Evolutionary conservation across 1,139 yeast species (phyloP), one percentile per base, ranked within the genome.

Genomic region (Suhomyces atakaporum): DNA sequence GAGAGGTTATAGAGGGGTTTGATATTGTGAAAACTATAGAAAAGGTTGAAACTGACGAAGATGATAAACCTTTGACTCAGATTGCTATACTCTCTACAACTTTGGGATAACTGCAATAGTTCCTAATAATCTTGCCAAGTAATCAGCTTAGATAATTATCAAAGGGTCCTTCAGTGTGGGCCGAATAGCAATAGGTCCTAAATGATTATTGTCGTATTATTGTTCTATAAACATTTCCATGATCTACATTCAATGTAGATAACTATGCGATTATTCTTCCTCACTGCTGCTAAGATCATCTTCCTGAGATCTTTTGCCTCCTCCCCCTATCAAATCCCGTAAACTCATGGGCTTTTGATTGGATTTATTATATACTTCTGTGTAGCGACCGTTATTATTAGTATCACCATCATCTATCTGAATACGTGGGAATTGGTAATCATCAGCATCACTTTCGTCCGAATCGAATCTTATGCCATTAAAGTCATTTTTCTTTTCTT

Each of bases 271-370:
- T 32, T 49, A 62, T 40, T 65, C 69, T 40, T 65, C 69, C 44
- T 69, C 76, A 42, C 66, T 73, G 42, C 70, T 67, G 40, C 73
- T 66, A 36, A 65, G 60, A 32, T 51, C 46, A 41, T 66, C 69
- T 27, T 61, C 65, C 20, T 52, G 51, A 11, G 40, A 43, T 10
- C 44, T 51, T 28, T 40, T 42, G 4, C 38, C 39, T 4, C 63
- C 66, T 5, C 69, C 66, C 4, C 69, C 69, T 41, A 66, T 54
- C 25, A 66, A 54, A 24, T 66, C 70, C 31, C 71, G 53, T 39
- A 69, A 54, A 49, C 75, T 69, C 58, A 62, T 64, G 2, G 75
- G 75, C 39, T 54, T 63, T 28, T 49, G 52, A 11, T 36, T 39
- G 9, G 47, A 23, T 7, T 32, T 26, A 5, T 24, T 33, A 4